Conservation (phyloP, 768 basidiomycete genomes). For the Royoungia palumana region DNA sequence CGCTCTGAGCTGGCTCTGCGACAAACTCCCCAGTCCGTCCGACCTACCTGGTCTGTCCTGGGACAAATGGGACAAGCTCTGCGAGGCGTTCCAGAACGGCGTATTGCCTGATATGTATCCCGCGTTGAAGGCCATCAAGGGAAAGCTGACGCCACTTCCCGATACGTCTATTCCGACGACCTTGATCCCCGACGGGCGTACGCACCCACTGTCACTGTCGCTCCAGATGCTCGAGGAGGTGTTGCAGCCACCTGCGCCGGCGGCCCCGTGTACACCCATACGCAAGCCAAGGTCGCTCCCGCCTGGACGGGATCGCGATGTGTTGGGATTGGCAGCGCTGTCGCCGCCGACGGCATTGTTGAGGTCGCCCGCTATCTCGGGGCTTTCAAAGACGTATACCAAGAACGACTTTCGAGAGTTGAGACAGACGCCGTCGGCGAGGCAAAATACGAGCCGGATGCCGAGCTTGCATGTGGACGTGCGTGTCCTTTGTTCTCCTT, state of each 20-base stretch:
- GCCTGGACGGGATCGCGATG: conserved; percentile 28
- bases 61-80: conserved; percentile 46
- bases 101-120: conserved; percentile 27
- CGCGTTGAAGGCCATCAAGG: conserved; percentile 33
- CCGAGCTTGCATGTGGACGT: conserved; percentile 84
- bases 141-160: conserved; percentile 28
- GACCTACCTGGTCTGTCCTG: conserved; percentile 48
- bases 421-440: conserved; percentile 60
- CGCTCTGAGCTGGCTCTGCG: conserved; percentile 55
- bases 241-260: conserved; percentile 37
- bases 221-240: conserved; percentile 47
- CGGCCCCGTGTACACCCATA: conserved; percentile 53
- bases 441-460: conserved; percentile 81
- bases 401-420: conserved; percentile 82
- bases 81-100: conserved; percentile 33
- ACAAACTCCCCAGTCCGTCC: conserved; percentile 42
- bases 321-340: conserved; percentile 59
- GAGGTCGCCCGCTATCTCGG: conserved; percentile 68
- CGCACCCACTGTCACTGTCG: conserved; percentile 37
- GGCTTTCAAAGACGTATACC: conserved; percentile 76
- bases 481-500: conserved; percentile 30
- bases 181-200: conserved; percentile 33
- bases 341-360: conserved; percentile 70
- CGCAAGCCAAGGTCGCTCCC: conserved; percentile 28
- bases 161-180: conserved; percentile 25